Percentiles rank a stretch among this genome's conserved stretches.
These are phyloP conservation scores for Acorus gramineus DNA, from an alignment of 106 monocot genomes.

Conservation along the genomic window DNA sequence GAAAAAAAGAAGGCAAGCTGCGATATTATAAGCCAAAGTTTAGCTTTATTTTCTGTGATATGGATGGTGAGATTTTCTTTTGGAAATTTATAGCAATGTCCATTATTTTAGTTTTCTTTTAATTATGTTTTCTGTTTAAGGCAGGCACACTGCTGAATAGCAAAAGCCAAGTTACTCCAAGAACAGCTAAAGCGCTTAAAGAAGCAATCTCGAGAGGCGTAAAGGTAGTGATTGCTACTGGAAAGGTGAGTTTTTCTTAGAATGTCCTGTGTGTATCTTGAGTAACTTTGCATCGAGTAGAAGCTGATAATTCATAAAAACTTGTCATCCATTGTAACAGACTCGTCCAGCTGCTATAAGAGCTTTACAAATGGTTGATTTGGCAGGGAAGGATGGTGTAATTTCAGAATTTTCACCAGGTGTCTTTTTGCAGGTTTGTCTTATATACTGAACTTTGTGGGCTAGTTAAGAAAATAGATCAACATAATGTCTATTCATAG, in stretches of 20 bases:
- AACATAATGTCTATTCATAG: too few species aligned
- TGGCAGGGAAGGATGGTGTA: too few species aligned
- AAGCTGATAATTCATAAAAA: neutral
- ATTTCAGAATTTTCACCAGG: too few species aligned
- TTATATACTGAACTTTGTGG: neutral
- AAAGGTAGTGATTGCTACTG: too few species aligned
- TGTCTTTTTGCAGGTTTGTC: too few species aligned
- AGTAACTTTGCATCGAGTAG: too few species aligned
- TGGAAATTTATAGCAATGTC: neutral
- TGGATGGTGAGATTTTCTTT: constrained; percentile 62
- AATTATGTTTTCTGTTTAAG: constrained; percentile 5
- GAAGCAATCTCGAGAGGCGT: too few species aligned
- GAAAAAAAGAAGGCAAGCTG: constrained; percentile 36
- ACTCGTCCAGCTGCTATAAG: too few species aligned
- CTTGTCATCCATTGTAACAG: neutral
- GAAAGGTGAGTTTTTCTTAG: neutral
- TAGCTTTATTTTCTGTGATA: constrained; percentile 85
- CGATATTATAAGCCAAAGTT: constrained; percentile 71
- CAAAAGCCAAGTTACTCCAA: constrained; percentile 56
- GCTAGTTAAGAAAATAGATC: neutral
- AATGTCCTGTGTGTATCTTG: neutral
- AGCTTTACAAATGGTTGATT: too few species aligned
- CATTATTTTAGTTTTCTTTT: neutral
- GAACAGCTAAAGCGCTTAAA: constrained; percentile 59
- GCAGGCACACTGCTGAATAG: constrained; percentile 93